Evolutionary conservation across 306 rosid species (phyloP).

Genomic region (Begonia fuchsioides): DNA sequence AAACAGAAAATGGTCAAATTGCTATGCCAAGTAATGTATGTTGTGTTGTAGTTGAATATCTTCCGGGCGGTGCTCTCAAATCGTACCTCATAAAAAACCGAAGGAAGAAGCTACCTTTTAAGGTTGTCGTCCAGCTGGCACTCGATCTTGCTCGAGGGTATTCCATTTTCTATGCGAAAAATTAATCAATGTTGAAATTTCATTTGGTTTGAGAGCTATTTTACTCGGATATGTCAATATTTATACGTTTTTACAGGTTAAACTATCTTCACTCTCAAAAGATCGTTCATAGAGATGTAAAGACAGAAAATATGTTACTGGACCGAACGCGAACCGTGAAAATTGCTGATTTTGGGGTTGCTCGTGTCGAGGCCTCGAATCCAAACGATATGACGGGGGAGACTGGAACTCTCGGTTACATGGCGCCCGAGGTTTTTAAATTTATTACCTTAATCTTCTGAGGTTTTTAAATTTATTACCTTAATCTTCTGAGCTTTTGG

Average conservation of each 20-base stretch:
- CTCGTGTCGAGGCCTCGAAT: slow-evolving; percentile 97
- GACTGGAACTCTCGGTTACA: slow-evolving; percentile 98
- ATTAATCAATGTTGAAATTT: no score
- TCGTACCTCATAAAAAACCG: slow-evolving; percentile 78
- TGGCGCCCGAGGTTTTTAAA: slow-evolving; percentile 90
- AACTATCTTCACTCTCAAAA: slow-evolving; percentile 93
- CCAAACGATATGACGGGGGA: slow-evolving; percentile 99
- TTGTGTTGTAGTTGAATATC: slow-evolving; percentile 95
- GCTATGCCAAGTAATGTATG: slow-evolving; percentile 88
- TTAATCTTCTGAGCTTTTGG: background rate
- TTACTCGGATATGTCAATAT: no score
- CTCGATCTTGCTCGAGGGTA: slow-evolving; percentile 99
- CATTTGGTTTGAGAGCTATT: no score
- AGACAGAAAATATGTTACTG: slow-evolving; percentile 93
- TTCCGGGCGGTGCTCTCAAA: slow-evolving; percentile 75
- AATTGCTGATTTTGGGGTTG: slow-evolving; percentile 98
- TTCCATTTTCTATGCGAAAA: no score
- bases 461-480: slow-evolving; percentile 35
- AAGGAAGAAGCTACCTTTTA: slow-evolving; percentile 85
- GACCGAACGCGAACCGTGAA: slow-evolving; percentile 75
- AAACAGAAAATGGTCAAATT: slow-evolving; percentile 75
- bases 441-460: slow-evolving; percentile 22
- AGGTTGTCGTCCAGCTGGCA: slow-evolving; percentile 80
- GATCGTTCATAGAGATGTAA: slow-evolving; percentile 95
- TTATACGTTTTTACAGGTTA: slow-evolving; percentile 37